Evolutionary conservation across 495 filamentous ascomycete genomes (phyloP).

Genomic region (Collariella sp.): DNA sequence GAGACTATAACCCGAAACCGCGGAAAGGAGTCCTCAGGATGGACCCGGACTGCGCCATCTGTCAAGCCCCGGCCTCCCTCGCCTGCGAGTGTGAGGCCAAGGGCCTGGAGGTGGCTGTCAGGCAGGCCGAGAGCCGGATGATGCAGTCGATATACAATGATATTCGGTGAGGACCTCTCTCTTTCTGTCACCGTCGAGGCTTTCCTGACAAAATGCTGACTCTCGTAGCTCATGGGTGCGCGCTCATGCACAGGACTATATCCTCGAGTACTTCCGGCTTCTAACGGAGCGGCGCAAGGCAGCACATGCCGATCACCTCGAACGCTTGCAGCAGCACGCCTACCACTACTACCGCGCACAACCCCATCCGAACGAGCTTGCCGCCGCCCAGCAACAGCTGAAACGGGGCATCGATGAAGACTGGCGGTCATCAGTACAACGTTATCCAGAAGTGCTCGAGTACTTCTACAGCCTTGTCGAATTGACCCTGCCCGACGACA

Average conservation of each 20-base stretch:
- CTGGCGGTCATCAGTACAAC: conserved; percentile 58
- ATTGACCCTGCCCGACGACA: conserved; percentile 47
- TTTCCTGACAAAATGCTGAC: background rate
- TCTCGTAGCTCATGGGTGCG: conserved; percentile 55
- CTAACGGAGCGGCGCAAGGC: conserved; percentile 53
- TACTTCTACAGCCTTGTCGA: conserved; percentile 62
- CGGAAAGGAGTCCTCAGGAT: conserved; percentile 47
- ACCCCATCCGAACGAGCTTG: conserved; percentile 50
- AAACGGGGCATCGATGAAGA: conserved; percentile 66
- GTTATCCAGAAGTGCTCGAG: conserved; percentile 66
- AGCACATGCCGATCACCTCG: conserved; percentile 46
- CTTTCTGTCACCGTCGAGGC: background rate
- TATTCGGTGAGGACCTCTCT: conserved; percentile 46
- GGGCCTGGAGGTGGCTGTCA: conserved; percentile 55
- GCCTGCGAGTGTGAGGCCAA: conserved; percentile 63
- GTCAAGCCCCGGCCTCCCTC: conserved; percentile 51
- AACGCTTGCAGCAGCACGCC: conserved; percentile 48
- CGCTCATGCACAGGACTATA: conserved; percentile 58
- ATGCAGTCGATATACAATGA: conserved; percentile 54
- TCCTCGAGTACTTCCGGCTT: conserved; percentile 58
- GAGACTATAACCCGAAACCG: conserved; percentile 33
- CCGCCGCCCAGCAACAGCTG: conserved; percentile 49
- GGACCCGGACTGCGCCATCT: conserved; percentile 66
- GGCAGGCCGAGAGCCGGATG: conserved; percentile 56
- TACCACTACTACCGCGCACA: conserved; percentile 48